Base-by-base conservation (phyloP, 2,329 filamentous ascomycete species). In the Alternaria novae-zelandiae region DNA sequence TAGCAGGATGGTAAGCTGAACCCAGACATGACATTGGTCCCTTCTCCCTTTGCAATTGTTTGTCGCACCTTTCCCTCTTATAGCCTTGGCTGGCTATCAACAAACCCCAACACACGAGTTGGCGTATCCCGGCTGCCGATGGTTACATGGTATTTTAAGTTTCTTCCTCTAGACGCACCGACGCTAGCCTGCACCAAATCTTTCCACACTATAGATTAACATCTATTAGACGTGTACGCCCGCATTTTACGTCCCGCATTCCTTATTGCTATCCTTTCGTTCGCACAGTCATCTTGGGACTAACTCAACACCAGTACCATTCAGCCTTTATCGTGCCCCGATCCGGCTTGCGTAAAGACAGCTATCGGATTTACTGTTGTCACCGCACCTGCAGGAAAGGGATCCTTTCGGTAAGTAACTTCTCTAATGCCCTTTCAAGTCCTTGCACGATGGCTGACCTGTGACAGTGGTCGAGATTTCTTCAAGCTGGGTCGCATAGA, bases 401-500 rank as follows among this genome's bases (percentile, higher is more conserved):
- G 65, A 15, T 62, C 67, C 17, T 80, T 76, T 65, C 70, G 71
- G 80, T 82, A 70, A 75, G 80, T 72, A 10, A 36, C 9, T 13
- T 28, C 30, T n/a, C 28, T 21, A 6, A 32, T 44, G 9, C 8
- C 17, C 12, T n/a, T 30, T 9, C 43, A 32, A 32, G 49, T 17
- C 17, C n/a, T n/a, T 9, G 11, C 41, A 30, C 57, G 28, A 51
- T 44, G 51, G 57, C 64, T 64, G 58, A 70, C 56, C 11, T 53
- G 41, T 32, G 13, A 17, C 30, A 82, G 80, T 50, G 70, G 68
- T 58, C 75, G 79, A 54, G 75, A 81, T 43, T 75, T 81, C 57
- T 81, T 80, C 69, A 80, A 81, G 61, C 68, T 82, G n/a, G 65
- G 75, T 54, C 73, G 73, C 63, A 78, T 82, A 66, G 70, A 79